Evolutionary conservation across 495 filamentous ascomycete genomes (phyloP).

Genomic region (Neurospora sp.): DNA sequence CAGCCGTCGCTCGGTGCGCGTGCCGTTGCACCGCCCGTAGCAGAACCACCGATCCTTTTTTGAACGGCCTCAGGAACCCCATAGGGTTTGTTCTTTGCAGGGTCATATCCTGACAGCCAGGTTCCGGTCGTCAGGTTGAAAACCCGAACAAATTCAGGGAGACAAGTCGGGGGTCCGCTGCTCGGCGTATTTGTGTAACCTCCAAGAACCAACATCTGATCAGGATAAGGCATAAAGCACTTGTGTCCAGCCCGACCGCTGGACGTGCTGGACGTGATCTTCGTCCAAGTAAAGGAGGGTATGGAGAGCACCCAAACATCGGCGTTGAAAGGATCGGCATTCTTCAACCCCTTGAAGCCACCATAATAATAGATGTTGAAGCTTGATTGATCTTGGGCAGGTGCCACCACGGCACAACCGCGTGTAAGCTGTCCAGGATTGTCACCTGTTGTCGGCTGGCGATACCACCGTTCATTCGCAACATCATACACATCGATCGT

Average conservation of each 20-base stretch:
- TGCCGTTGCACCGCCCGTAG: constrained; percentile 50
- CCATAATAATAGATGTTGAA: constrained; percentile 72
- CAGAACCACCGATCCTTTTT: constrained; percentile 50
- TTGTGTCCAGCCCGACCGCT: constrained; percentile 51
- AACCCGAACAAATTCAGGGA: constrained; percentile 47
- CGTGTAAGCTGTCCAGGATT: constrained; percentile 38
- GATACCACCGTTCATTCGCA: constrained; percentile 45
- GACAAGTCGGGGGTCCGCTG: constrained; percentile 23
- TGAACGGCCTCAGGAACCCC: constrained; percentile 49
- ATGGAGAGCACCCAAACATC: constrained; percentile 67
- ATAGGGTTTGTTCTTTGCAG: constrained; percentile 38
- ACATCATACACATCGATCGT: constrained; percentile 62
- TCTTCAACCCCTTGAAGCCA: constrained; percentile 46
- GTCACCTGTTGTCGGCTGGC: constrained; percentile 50
- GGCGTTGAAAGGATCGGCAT: constrained; percentile 35
- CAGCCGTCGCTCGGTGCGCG: constrained; percentile 37
- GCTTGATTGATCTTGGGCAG: constrained; percentile 49
- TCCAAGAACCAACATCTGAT: constrained; percentile 66
- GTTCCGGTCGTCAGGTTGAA: constrained; percentile 52
- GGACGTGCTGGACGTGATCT: constrained; percentile 38
- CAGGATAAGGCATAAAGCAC: constrained; percentile 58
- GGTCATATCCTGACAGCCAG: constrained; percentile 55
- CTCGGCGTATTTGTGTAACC: constrained; percentile 29
- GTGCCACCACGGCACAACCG: constrained; percentile 57
- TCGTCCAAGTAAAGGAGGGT: constrained; percentile 69